Conservation (phyloP, 768 basidiomycete species). For the Tubosaeta sp. region DNA sequence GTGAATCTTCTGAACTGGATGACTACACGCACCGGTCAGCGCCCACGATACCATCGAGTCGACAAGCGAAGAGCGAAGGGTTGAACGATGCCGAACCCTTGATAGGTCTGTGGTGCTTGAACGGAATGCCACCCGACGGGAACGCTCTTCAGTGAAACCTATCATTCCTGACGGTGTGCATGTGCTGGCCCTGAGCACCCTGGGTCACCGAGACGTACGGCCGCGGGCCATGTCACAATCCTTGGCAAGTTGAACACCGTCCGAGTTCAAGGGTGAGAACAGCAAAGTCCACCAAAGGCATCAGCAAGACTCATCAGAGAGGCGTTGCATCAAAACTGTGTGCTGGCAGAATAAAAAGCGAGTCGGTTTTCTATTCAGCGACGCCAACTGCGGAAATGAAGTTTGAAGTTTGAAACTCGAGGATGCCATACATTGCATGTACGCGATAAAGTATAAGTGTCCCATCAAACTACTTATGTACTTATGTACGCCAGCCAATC, state of each 20-base stretch:
- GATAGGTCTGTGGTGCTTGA: neutral
- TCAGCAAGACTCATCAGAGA: neutral
- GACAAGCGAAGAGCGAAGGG: neutral
- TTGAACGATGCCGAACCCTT: neutral
- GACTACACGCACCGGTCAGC: neutral
- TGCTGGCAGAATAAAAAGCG: neutral
- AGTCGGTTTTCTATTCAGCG: neutral
- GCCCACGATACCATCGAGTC: neutral
- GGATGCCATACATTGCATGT: constrained; percentile 7
- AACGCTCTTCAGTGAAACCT: neutral
- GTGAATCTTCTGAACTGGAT: constrained; percentile 14
- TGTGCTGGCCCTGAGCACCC: neutral
- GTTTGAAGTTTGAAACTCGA: no score
- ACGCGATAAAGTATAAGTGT: neutral
- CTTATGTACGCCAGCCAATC: no score
- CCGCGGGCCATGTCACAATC: neutral
- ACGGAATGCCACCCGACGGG: neutral
- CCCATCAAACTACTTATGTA: neutral
- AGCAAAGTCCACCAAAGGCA: neutral
- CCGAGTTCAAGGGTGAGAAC: neutral
- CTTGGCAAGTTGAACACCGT: neutral
- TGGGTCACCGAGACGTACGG: neutral
- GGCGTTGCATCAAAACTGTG: neutral
- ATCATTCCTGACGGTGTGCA: neutral
- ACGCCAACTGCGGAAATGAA: no score